Base-by-base conservation (phyloP, 257 asterid species). In the Hygrophila difformis region DNA sequence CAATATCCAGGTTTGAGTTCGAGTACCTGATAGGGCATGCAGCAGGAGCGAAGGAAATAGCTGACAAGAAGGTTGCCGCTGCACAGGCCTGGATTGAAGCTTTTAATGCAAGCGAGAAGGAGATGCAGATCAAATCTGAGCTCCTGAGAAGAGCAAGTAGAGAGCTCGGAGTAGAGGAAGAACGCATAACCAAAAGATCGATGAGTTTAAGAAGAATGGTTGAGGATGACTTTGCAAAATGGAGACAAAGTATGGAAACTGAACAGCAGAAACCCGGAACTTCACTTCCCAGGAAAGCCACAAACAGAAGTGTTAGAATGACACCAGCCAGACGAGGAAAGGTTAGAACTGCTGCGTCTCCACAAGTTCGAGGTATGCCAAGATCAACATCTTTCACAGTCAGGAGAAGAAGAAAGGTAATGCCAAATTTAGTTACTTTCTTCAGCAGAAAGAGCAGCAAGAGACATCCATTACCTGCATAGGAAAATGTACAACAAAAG, bases 71-170 rank as follows among this genome's bases (percentile, higher is more conserved):
- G 37, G 85, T 89, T 28, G 87, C 65, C 31, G 98, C 98, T 18
- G 91, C 86, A 44, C 69, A 72, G 67, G 96, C 98, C 18, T 89
- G 98, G 98, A 49, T 73, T 5, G 93, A 79, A 59, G 87, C 98
- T 36, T 62, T 85, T 19, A 78, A 79, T 68, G 93, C 87, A 39
- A 79, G 82, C 31, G 93, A 85, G 58, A 82, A 62, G 58, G 96
- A 82, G 55, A 75, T 73, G 10, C 64, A 70, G 36, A 64, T 73
- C 56, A 68, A 68, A 61, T 64, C 81, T 0, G 86, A 85, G 70
- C 54, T 62, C 51, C 24, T 67, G 14, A 49, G 69, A 65, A 61
- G 75, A 55, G 87, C 76, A 56, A 71, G 57, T 15, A 63, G 73
- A 59, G 84, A 80, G 60, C 62, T 61, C 13, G 71, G 55, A 51